These are phyloP conservation scores for Candida sanyaensis DNA, from an alignment of 1,139 yeast species.

Conservation along the genomic window DNA sequence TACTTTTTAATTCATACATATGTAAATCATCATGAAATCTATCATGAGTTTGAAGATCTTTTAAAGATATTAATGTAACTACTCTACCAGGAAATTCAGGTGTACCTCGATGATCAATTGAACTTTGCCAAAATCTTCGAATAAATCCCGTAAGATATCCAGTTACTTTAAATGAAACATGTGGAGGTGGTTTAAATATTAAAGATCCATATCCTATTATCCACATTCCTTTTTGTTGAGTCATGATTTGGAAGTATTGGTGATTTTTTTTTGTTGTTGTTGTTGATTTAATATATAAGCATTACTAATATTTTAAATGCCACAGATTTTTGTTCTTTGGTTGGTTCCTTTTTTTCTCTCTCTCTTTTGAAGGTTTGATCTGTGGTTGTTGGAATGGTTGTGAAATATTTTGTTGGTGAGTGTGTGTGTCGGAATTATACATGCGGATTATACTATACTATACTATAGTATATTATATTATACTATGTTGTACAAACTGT, in stretches of 20 bases:
- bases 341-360: neutral
- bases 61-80: slow-evolving; percentile 68
- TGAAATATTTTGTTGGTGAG: too few species aligned
- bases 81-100: slow-evolving; percentile 86
- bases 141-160: slow-evolving; percentile 78
- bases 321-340: neutral
- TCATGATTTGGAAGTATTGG: neutral
- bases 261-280: too few species aligned
- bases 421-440: too few species aligned
- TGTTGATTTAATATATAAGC: neutral
- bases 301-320: too few species aligned
- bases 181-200: slow-evolving; percentile 90
- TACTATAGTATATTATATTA: too few species aligned
- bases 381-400: neutral
- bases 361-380: neutral
- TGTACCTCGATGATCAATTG: slow-evolving; percentile 89
- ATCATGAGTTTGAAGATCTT: slow-evolving; percentile 46
- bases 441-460: too few species aligned
- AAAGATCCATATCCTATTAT: slow-evolving; percentile 90
- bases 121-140: slow-evolving; percentile 89
- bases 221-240: slow-evolving; percentile 55
- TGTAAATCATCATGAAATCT: slow-evolving; percentile 49
- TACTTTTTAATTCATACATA: slow-evolving; percentile 33
- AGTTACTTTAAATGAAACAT: slow-evolving; percentile 56
- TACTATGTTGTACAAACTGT: too few species aligned